These are phyloP conservation scores for Eutypella sp. DNA, from an alignment of 2,329 filamentous ascomycete genomes.

Conservation along the genomic window DNA sequence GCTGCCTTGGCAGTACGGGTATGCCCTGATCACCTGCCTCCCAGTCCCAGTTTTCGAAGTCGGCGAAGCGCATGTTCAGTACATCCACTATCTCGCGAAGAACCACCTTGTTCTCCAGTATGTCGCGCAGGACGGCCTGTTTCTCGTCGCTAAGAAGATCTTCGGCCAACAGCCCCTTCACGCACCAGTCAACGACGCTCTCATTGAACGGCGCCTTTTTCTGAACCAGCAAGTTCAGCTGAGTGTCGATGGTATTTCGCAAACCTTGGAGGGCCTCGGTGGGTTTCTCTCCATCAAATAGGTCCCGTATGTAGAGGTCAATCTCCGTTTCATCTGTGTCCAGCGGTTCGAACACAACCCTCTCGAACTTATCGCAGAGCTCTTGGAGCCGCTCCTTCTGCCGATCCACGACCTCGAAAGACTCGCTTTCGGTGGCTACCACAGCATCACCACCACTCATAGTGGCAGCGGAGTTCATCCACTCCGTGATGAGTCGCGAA, in stretches of 20 bases:
- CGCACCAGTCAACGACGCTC: constrained; percentile 25
- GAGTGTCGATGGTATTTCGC: constrained; percentile 11
- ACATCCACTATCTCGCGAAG: constrained; percentile 38
- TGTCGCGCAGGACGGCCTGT: constrained; percentile 32
- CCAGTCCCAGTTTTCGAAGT: constrained; percentile 38
- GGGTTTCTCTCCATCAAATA: constrained; percentile 26
- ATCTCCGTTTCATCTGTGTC: constrained; percentile 29
- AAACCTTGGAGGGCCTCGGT: constrained; percentile 14
- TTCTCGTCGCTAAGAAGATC: constrained; percentile 39
- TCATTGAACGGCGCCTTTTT: constrained; percentile 27
- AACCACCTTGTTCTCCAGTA: constrained; percentile 32
- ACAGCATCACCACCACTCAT: constrained; percentile 3
- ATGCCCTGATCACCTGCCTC: constrained; percentile 34
- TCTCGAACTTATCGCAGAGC: constrained; percentile 33
- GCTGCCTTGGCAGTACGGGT: constrained; percentile 35
- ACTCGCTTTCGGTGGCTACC: constrained; percentile 18
- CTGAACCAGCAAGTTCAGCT: constrained; percentile 14
- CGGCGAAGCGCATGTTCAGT: constrained; percentile 37
- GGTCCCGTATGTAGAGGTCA: constrained; percentile 22
- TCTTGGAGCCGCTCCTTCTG: constrained; percentile 32
- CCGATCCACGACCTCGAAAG: constrained; percentile 27
- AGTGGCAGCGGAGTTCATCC: constrained; percentile 28
- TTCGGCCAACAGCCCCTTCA: constrained; percentile 33
- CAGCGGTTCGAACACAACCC: constrained; percentile 31
- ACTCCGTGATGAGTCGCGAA: constrained; percentile 33